Conservation (phyloP, 768 basidiomycete genomes). For the Crucibulum laeve region DNA sequence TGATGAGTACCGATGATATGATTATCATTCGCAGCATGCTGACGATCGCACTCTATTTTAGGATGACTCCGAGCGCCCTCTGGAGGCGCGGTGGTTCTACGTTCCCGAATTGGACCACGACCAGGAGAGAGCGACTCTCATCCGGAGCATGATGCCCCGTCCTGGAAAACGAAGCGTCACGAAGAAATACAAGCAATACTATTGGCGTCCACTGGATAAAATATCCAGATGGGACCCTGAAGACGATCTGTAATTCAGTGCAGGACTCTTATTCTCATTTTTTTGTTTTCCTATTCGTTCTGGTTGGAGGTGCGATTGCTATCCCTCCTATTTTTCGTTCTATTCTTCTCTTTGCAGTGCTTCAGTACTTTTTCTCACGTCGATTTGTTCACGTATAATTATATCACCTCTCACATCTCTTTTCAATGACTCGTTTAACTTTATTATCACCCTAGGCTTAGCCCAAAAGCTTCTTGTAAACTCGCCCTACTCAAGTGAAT, state of each 20-base stretch:
- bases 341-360: too few relatives aligned
- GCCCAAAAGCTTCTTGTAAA: too few relatives aligned
- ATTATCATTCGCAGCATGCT: constrained; percentile 5
- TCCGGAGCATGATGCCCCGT: constrained; percentile 71
- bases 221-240: constrained; percentile 73
- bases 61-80: constrained; percentile 43
- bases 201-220: constrained; percentile 71
- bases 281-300: not conserved
- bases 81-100: constrained; percentile 75
- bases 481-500: too few relatives aligned
- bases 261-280: not conserved
- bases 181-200: constrained; percentile 85
- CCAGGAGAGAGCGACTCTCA: constrained; percentile 61
- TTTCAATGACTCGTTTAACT: too few relatives aligned
- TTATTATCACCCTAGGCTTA: too few relatives aligned
- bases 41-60: constrained; percentile 15
- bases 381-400: too few relatives aligned
- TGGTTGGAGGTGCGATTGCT: too few relatives aligned
- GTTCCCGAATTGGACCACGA: constrained; percentile 70
- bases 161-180: constrained; percentile 71
- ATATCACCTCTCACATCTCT: too few relatives aligned
- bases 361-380: too few relatives aligned
- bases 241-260: constrained; percentile 42
- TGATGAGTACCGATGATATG: constrained; percentile 1
- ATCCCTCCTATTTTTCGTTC: too few relatives aligned